Evolutionary conservation across 75 land plant species (phyloP).

Genomic region (Chamaecyparis obtusa): DNA sequence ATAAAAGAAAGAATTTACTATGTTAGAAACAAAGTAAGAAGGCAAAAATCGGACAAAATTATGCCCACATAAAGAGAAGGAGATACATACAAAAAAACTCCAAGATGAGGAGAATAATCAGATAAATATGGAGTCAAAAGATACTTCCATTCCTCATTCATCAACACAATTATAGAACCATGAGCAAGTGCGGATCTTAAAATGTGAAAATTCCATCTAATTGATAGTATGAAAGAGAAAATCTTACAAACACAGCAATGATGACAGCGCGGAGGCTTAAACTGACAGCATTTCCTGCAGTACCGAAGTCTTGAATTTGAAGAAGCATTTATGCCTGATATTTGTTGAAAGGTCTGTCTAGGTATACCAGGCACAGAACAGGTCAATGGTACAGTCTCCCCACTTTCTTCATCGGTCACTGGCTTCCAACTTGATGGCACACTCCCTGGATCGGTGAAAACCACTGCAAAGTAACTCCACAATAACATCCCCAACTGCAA

Average conservation of each 20-base stretch:
- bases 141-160: neutral
- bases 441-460: conserved; percentile 74
- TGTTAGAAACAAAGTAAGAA: neutral
- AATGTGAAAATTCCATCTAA: neutral
- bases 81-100: neutral
- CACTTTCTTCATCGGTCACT: conserved; percentile 41
- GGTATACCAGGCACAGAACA: neutral
- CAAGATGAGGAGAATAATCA: neutral
- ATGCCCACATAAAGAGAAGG: neutral
- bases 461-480: conserved; percentile 77
- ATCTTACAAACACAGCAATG: conserved; percentile 89
- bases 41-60: neutral
- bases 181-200: neutral
- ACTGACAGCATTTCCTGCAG: conserved; percentile 47
- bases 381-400: conserved; percentile 38
- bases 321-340: neutral
- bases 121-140: neutral
- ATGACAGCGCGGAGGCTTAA: conserved; percentile 72
- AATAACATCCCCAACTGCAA: conserved; percentile 68
- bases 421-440: conserved; percentile 81
- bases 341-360: neutral
- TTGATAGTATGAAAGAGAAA: neutral
- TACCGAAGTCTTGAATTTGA: conserved; percentile 28
- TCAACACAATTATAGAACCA: neutral
- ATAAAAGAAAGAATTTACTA: neutral